A percentile compares a stretch with the other conserved stretches of the same genome.
Conservation (phyloP, 2,329 filamentous ascomycete species). For the Epichloe gansuensis region DNA sequence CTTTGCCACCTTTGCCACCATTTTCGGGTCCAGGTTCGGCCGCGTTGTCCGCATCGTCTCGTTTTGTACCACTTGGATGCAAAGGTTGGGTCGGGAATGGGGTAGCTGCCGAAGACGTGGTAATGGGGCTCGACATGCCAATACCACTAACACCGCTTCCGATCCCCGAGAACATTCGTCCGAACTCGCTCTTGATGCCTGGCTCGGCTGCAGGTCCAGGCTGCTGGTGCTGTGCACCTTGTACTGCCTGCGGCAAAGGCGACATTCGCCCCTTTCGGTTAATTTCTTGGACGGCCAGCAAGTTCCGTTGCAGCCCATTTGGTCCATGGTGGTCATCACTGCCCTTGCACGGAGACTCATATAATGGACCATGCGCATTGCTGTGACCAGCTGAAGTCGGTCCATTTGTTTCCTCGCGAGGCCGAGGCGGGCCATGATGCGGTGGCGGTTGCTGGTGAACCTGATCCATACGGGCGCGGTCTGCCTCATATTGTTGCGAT, state of each 20-base stretch:
- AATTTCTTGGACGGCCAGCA: conserved; percentile 69
- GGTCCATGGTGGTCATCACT: conserved; percentile 27
- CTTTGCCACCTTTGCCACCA: conserved; percentile 28
- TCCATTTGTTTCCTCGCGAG: conserved; percentile 34
- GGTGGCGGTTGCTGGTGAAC: conserved; percentile 23
- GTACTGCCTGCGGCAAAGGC: conserved; percentile 82
- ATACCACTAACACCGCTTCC: conserved; percentile 43
- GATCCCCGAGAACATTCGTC: conserved; percentile 90
- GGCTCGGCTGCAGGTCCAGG: conserved; percentile 70
- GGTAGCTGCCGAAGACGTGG: conserved; percentile 25
- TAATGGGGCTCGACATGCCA: conserved; percentile 38
- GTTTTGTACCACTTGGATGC: conserved; percentile 26
- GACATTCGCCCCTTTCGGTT: conserved; percentile 76
- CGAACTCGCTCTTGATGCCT: conserved; percentile 88
- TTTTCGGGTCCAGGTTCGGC: conserved; percentile 30
- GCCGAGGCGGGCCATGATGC: conserved; percentile 26
- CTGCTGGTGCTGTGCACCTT: conserved; percentile 74
- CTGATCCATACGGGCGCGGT: conserved; percentile 32
- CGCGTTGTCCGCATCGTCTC: conserved; percentile 37
- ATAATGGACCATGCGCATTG: conserved; percentile 27
- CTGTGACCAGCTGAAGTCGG: conserved; percentile 39
- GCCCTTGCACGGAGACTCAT: conserved; percentile 25
- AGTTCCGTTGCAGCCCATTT: conserved; percentile 37
- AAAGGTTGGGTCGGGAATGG: conserved; percentile 25
- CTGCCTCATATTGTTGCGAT: conserved; percentile 33